Evolutionary conservation across 1,139 yeast species (phyloP).

Genomic region (Geotrichum siamense): DNA sequence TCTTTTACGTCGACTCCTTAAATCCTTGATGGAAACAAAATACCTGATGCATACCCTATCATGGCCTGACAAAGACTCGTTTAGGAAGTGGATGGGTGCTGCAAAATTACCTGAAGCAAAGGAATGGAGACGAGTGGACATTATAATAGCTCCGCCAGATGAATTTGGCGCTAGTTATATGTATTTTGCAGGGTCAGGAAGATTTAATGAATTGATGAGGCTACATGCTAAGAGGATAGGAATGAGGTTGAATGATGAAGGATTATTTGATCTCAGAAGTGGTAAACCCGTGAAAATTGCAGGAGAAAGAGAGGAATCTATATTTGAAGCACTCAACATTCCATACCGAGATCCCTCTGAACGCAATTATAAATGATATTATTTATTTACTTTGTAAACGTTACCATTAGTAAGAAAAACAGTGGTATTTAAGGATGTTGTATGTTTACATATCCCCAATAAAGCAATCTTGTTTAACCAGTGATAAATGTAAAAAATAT

Average conservation of each 20-base stretch:
- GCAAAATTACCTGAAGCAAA: constrained; percentile 20
- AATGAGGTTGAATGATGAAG: constrained; percentile 44
- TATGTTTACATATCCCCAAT: no score
- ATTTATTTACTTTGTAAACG: no score
- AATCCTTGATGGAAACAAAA: constrained; percentile 27
- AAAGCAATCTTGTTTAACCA: no score
- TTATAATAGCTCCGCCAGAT: constrained; percentile 45
- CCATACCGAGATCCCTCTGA: constrained; percentile 42
- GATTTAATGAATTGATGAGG: constrained; percentile 48
- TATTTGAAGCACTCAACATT: constrained; percentile 44
- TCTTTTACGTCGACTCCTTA: constrained; percentile 32
- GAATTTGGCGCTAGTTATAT: constrained; percentile 48
- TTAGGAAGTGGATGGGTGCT: constrained; percentile 9
- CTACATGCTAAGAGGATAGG: constrained; percentile 42
- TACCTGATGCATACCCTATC: constrained; percentile 35
- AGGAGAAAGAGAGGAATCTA: constrained; percentile 42
- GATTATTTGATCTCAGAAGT: constrained; percentile 35
- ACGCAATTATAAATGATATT: constrained; percentile 28
- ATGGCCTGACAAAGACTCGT: constrained; percentile 21
- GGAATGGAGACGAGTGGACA: constrained; percentile 50
- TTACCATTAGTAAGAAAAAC: no score
- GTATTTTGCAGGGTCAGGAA: constrained; percentile 54
- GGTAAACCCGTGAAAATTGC: constrained; percentile 36
- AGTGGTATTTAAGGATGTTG: no score
- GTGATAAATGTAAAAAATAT: no score